phyloP scores from a whole-genome alignment of 1,284 basidiomycete genomes.

The Marasmius sp. region DNA sequence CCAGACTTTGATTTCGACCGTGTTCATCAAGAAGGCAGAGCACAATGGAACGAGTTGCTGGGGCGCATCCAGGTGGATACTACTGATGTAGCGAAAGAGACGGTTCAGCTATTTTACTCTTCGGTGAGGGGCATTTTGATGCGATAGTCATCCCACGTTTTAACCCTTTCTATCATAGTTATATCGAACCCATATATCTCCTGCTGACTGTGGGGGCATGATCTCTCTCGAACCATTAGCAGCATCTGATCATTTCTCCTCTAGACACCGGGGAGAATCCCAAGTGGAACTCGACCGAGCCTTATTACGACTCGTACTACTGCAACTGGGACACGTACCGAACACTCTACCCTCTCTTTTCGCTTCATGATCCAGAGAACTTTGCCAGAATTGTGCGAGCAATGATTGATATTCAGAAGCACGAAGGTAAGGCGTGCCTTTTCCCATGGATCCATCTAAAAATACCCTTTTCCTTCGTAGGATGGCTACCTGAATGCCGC shows the following conservation, averaged over 20 bases:
- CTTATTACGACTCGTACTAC: slow-evolving; percentile 61
- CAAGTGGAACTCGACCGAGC: slow-evolving; percentile 47
- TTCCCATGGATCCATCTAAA: neutral
- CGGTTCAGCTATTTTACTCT: slow-evolving; percentile 56
- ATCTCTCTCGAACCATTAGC: neutral
- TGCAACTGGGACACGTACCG: slow-evolving; percentile 75
- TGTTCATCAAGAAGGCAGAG: slow-evolving; percentile 40
- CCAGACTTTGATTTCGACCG: slow-evolving; percentile 55
- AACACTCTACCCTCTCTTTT: slow-evolving; percentile 58
- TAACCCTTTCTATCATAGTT: slow-evolving; percentile 32
- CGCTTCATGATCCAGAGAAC: slow-evolving; percentile 57
- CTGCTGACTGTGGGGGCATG: slow-evolving; percentile 55
- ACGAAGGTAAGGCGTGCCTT: slow-evolving; percentile 45
- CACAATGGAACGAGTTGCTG: slow-evolving; percentile 57
- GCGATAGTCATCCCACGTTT: slow-evolving; percentile 32
- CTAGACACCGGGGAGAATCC: slow-evolving; percentile 62
- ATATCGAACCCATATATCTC: slow-evolving; percentile 66
- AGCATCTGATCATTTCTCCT: neutral
- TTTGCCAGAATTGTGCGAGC: slow-evolving; percentile 59
- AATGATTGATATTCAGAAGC: slow-evolving; percentile 64
- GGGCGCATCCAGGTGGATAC: slow-evolving; percentile 55
- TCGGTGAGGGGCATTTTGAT: slow-evolving; percentile 36
- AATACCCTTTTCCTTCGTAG: neutral
- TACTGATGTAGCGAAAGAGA: slow-evolving; percentile 46
- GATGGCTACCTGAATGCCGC: slow-evolving; percentile 63